Evolutionary conservation across 2,329 filamentous ascomycete species (phyloP), one percentile per base, ranked within the genome.

Genomic region (Phoma herbarum): DNA sequence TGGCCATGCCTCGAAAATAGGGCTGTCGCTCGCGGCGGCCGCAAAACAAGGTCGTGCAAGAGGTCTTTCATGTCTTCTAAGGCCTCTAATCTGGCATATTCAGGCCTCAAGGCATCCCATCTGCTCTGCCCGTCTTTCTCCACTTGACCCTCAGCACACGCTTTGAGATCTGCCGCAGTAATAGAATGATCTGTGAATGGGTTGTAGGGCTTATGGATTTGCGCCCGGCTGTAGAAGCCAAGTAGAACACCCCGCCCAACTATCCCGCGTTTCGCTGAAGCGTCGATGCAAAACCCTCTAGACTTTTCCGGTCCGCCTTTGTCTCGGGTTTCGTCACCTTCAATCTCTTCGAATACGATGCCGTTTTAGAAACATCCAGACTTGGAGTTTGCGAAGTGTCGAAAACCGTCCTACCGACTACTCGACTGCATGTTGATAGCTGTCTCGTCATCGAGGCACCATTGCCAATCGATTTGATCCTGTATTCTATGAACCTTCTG

Each of bases 21-120:
- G 31, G 39, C 39, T 42, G 11, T 42, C 22, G 22, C 39, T 42
- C 11, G 69, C 62, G n/a, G 35, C 35, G 18, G 35, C 35, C 20
- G 35, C 35, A 29, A 66, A 69, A 47, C 69, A 68, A 0, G 46
- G 46, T 97, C 90, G 88, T 91, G 81, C 93, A 93, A 66, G 90
- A 97, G 86, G 81, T 97, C 78, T 86, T 90, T 78, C 35, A 93
- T 73, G 85, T 93, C 71, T 87, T 97, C 76, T 84, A 90, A 80
- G 89, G 92, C 79, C 92, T 96, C 88, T 95, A 97, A 85, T 77
- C 83, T 72, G 64, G 77, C 66, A 23, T 68, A 70, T 3, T 69
- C 57, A 18, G 74, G 66, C 18, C 63, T 25, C 20, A 63, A 51
- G 10, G 60, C 8, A 4, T 57, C 51, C 33, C 62, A 45, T 8